Evolutionary conservation across 371 early-diverging fungal genomes (phyloP).

Genomic region (Dentiscutata heterogama): DNA sequence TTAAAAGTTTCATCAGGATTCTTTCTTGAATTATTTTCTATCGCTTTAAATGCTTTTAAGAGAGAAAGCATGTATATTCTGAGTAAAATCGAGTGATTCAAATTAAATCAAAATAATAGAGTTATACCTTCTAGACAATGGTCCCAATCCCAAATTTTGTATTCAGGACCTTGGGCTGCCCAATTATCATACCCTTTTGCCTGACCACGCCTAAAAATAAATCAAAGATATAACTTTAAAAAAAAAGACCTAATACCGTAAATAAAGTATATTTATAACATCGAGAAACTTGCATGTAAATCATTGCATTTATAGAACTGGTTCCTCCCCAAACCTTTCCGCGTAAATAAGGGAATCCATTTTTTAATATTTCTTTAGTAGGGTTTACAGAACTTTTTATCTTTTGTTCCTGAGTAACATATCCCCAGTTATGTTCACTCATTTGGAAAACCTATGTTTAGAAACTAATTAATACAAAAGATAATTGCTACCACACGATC

Average conservation of each 20-base stretch:
- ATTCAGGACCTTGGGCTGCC: constrained; percentile 3
- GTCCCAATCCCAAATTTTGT: constrained; percentile 7
- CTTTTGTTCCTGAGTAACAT: not conserved
- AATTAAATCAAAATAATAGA: not conserved
- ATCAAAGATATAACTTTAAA: too few relatives aligned
- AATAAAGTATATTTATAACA: too few relatives aligned
- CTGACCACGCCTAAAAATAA: not conserved
- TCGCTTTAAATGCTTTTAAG: not conserved
- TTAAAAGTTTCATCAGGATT: not conserved
- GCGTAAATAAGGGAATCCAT: not conserved
- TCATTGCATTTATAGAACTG: not conserved
- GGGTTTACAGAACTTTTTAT: not conserved
- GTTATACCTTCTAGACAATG: constrained; percentile 5
- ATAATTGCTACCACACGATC: too few relatives aligned
- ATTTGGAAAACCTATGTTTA: not conserved
- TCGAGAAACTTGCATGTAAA: not conserved
- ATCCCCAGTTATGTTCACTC: not conserved
- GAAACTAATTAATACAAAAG: too few relatives aligned
- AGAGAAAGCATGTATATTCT: not conserved
- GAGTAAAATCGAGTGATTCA: not conserved
- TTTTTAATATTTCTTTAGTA: not conserved
- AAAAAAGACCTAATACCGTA: too few relatives aligned
- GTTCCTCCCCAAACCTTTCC: constrained; percentile 9
- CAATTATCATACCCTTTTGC: not conserved
- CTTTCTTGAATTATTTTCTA: not conserved